Evolutionary conservation across 441 rosid genomes (phyloP), one percentile per base, ranked within the genome.

Genomic region (Raphanus hybrid): DNA sequence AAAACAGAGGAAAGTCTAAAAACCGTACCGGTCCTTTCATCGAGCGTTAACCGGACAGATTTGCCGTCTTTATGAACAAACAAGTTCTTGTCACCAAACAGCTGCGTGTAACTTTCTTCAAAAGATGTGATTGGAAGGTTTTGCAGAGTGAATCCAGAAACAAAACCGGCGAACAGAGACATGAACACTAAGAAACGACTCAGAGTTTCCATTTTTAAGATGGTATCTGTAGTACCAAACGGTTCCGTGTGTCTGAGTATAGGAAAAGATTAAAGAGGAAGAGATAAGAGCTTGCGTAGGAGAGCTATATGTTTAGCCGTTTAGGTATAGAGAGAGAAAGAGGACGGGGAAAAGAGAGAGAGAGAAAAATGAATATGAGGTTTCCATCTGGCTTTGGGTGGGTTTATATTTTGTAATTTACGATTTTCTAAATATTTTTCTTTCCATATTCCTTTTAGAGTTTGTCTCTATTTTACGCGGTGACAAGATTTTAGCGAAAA

Each of bases 91-190:
- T 96, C 92, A 68, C 99, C 99, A 72, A 96, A 96, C 71, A 96
- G 91, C 23, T 93, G 97, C 18, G 85, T 72, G 79, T 96, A 96
- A 2, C 98, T 94, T 86, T 96, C 98, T 67, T 96, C 99, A 69
- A 96, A 96, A 18, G 93, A 80, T 9, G 85, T 69, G 32, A 89
- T 34, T 48, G 97, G 94, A 45, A 90, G 78, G 8, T 66, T 78
- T 62, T 73, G 73, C 8, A 76, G 74, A 78, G 85, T 81, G 32
- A 80, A 61, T 79, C 93, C 97, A 75, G 86, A 91, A 80, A 64
- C 91, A 55, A 83, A 58, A 78, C 80, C 79, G 73, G 77, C 74
- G 14, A 81, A 64, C 50, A 82, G 71, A 82, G 80, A 80, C 73
- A 75, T 66, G 52, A 80, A 71, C 45, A 70, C n/a, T 8, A 80